Evolutionary conservation across 495 filamentous ascomycete species (phyloP), one percentile per base, ranked within the genome.

Genomic region (Articulospora tetracladia): DNA sequence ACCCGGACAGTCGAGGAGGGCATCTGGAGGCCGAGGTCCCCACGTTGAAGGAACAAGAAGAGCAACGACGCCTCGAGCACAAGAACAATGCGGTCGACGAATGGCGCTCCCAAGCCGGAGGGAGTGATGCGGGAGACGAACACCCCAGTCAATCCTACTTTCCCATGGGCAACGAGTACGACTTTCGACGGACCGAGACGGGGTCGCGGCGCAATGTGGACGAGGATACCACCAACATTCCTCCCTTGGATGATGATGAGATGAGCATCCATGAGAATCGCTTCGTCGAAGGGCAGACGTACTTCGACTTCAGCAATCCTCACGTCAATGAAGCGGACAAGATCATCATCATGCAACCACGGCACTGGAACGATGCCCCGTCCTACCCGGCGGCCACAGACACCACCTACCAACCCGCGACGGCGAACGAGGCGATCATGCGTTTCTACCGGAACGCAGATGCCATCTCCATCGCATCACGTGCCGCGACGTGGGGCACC

Each of bases 401-500:
- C 17, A 68, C 72, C 1, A 59, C 55, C 24, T 59, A 46, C 27
- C 73, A 72, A 46, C 80, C 81, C n/a, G 51, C 67, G 25, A 83
- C 73, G 19, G 73, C 82, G 2, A 74, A 81, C 27, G 78, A 72
- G 20, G 81, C 80, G n/a, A 85, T 85, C 0, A 73, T 67, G 22
- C 69, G 63, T 34, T 82, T 77, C 55, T 69, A 77, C 17, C 69
- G 73, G 63, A 77, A 74, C 59, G 69, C 74, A 41, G 81, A 83
- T 55, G 78, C 72, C 36, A 73, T 76, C 10, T 83, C 80, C 1
- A 73, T 81, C 15, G 71, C 80, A 22, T 92, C 89, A 3, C 78
- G 86, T 46, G 78, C 81, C 24, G 89, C 88, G 23, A 93, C 89
- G 1, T 89, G 87, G 85, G 87, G 87, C 12, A 89, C 86, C 1